A percentile compares a stretch with the other conserved stretches of the same genome.
Evolutionary conservation across 108 stramenopile species (phyloP).

Genomic region (Bacterosira constricta): DNA sequence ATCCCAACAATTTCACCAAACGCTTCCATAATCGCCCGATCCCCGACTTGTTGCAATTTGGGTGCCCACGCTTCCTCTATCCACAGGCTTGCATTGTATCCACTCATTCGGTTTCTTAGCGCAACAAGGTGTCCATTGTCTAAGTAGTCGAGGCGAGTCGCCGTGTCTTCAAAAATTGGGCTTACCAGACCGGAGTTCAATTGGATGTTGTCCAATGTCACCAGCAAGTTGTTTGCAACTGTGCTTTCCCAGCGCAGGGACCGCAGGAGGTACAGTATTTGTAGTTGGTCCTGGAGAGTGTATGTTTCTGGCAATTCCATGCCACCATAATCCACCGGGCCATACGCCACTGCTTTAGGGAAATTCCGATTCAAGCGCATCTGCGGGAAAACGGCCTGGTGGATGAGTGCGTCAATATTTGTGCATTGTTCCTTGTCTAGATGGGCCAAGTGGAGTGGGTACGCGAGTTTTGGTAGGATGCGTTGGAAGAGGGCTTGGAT

Average conservation of each 20-base stretch:
- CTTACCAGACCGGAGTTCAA: not conserved
- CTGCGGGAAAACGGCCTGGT: not conserved
- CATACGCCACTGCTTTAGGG: slow-evolving; percentile 4
- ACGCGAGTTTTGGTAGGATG: not conserved
- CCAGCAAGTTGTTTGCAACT: slow-evolving; percentile 5
- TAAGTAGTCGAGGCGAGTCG: no score
- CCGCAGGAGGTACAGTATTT: not conserved
- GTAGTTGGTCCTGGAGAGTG: not conserved
- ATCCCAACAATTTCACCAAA: no score
- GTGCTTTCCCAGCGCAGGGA: slow-evolving; percentile 9
- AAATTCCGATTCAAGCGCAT: not conserved
- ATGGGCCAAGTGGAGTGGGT: not conserved
- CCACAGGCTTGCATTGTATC: no score
- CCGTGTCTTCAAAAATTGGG: no score
- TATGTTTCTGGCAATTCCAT: not conserved
- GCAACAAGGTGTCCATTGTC: no score
- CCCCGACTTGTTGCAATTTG: no score
- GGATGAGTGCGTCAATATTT: not conserved
- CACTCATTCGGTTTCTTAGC: no score
- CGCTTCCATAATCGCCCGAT: no score
- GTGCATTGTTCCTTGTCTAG: not conserved
- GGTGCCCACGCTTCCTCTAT: no score
- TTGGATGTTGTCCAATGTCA: not conserved
- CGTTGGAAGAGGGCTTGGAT: not conserved
- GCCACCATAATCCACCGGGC: not conserved